Base-by-base conservation (phyloP, 345 rosid genomes). In the Aurinia saxatilis region DNA sequence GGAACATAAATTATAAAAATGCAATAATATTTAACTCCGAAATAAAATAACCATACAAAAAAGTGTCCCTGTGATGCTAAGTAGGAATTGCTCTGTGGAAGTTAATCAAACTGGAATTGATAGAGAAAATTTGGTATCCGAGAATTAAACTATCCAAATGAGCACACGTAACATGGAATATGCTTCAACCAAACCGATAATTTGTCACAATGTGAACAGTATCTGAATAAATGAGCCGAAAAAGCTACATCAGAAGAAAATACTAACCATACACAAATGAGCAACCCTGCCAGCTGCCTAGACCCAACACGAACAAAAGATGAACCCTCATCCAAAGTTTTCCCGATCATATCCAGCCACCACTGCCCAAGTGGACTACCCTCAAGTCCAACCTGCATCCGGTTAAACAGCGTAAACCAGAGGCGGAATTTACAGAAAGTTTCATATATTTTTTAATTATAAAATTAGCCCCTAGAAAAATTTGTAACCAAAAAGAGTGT, bases 271-370 rank as follows among this genome's bases (percentile, higher is more conserved):
- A 83, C 80, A 57, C 89, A 82, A 50, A 88, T 76, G 63, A 88
- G 91, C 75, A 88, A 76, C 55, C 87, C 91, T 59, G 95, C 95
- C 38, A 87, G 81, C 65, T 85, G 91, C 72, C 95, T 75, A 49
- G 89, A 84, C 45, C 95, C 95, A 80, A 81, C 87, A 51, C 91
- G 85, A 68, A 78, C 84, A 72, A 83, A 87, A 6, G 79, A 56
- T 49, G 79, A 77, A 54, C 84, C 80, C 36, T 85, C 86, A 42
- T 74, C 82, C 65, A 88, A 76, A 49, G 84, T 80, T 74, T 77
- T 85, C n/a, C 88, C 91, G 12, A 88, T 83, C 76, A 71, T 65
- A 36, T 85, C 91, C 68, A 80, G 66, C 95, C 95, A 88, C 95
- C 84, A 85, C 48, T 85, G 89, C 37, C 95, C 95, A 60, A 81